Conservation (phyloP, 176 grass and related monocot genomes). For the Coix lacrymajobi region DNA sequence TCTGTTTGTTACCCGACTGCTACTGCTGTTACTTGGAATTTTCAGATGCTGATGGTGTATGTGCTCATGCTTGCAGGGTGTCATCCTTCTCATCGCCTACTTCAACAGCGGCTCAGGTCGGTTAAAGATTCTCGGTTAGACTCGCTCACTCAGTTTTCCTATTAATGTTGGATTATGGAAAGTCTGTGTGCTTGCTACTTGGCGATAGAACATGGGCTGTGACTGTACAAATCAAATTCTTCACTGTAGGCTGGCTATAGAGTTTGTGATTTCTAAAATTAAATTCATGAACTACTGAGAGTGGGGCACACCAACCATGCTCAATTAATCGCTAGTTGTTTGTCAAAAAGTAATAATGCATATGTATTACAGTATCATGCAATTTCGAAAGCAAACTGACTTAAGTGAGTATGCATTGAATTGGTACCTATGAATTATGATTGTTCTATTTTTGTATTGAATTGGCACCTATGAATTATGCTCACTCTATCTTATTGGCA, state of each 20-base stretch:
- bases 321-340: background rate
- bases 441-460: too few relatives aligned
- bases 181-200: background rate
- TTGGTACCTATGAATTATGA: background rate
- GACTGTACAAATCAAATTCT: background rate
- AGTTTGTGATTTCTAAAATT: background rate
- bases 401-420: background rate
- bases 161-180: background rate
- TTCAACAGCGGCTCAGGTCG: slow-evolving; percentile 63
- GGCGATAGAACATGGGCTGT: background rate
- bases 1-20: background rate
- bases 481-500: background rate
- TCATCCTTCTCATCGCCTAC: slow-evolving; percentile 75
- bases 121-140: slow-evolving; percentile 4
- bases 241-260: background rate
- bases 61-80: slow-evolving; percentile 37
- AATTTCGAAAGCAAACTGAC: background rate
- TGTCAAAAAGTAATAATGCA: background rate
- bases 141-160: background rate
- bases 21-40: background rate
- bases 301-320: background rate
- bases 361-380: background rate
- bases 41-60: background rate
- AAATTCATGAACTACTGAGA: background rate
- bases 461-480: too few relatives aligned